These are phyloP conservation scores for Pseudopediastrum boryanum DNA, from an alignment of 139 green algal species.

Conservation along the genomic window DNA sequence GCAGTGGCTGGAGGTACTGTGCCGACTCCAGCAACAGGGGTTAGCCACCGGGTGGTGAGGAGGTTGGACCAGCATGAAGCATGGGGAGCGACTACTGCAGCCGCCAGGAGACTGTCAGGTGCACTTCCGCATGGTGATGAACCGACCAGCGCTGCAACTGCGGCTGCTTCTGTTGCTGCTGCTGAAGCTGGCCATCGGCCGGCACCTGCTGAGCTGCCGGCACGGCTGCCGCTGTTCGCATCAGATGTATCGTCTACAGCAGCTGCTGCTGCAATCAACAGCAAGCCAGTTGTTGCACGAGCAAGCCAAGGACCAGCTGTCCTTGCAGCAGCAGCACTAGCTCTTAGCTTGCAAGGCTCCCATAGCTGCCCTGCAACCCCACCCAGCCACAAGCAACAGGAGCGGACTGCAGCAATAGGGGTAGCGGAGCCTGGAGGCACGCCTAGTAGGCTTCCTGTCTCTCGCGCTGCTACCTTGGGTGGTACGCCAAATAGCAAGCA, in stretches of 20 bases:
- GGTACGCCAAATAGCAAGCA: too few relatives aligned
- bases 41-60: constrained; percentile 24
- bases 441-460: too few relatives aligned
- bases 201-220: neutral
- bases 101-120: neutral
- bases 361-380: too few relatives aligned
- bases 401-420: too few relatives aligned
- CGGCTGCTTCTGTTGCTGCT: neutral
- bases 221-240: neutral
- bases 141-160: neutral
- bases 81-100: neutral
- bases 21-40: constrained; percentile 4
- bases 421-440: too few relatives aligned
- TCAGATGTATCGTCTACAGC: neutral
- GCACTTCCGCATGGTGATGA: neutral
- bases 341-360: too few relatives aligned
- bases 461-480: too few relatives aligned
- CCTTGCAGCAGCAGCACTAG: too few relatives aligned
- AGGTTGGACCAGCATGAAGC: constrained; percentile 39
- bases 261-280: too few relatives aligned
- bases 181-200: neutral
- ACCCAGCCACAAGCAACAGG: too few relatives aligned
- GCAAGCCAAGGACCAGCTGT: too few relatives aligned
- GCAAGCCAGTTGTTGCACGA: too few relatives aligned
- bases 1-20: neutral